Evolutionary conservation across 768 basidiomycete species (phyloP).

Genomic region (Podaxis carcinomalis): DNA sequence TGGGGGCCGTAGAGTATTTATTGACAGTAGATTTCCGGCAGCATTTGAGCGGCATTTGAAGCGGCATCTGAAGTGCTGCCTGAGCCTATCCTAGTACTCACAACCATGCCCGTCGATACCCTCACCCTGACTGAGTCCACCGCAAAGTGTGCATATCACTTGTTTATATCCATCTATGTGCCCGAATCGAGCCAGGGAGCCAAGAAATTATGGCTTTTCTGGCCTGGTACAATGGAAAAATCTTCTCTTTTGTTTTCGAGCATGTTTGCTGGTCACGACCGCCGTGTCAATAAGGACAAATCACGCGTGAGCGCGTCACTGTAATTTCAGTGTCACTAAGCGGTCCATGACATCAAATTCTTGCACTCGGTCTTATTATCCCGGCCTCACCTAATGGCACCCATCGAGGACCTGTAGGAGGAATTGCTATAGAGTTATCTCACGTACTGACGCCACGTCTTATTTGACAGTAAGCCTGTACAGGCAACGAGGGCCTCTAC

Average conservation of each 20-base stretch:
- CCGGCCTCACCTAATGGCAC: not conserved
- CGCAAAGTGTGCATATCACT: not conserved
- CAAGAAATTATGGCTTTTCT: not conserved
- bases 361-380: not conserved
- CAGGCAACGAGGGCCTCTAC: constrained; percentile 24
- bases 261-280: not conserved
- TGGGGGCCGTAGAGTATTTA: too few species aligned
- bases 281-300: constrained; percentile 25
- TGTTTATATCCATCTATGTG: not conserved
- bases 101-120: too few species aligned
- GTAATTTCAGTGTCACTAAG: not conserved
- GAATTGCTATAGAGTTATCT: constrained; percentile 12
- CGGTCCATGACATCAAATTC: constrained; percentile 1
- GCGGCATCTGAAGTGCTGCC: too few species aligned
- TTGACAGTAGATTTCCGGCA: too few species aligned
- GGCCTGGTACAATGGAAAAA: not conserved
- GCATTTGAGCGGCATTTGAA: too few species aligned
- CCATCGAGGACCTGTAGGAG: constrained; percentile 14
- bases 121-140: too few species aligned
- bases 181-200: not conserved
- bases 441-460: not conserved
- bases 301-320: constrained; percentile 16
- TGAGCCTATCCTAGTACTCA: too few species aligned
- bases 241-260: not conserved
- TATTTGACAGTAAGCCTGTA: not conserved